Conservation (phyloP, 768 basidiomycete genomes). For the Floccularia luteovirens region DNA sequence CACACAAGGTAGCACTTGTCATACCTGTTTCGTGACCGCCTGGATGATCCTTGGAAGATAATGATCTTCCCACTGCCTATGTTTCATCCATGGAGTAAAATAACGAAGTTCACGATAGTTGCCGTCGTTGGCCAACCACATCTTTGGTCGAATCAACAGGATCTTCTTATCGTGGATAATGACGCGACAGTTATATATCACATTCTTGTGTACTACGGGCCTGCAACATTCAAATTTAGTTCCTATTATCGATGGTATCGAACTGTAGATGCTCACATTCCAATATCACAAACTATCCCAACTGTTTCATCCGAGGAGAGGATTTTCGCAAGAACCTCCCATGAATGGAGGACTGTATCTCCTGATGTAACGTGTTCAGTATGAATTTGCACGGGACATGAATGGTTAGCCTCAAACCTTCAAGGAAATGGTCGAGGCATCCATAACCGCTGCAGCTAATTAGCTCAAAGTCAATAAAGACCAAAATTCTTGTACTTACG, state of each 20-base stretch:
- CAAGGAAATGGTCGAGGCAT: constrained; percentile 94
- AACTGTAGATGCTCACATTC: constrained; percentile 58
- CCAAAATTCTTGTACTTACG: constrained; percentile 36
- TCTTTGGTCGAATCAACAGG: constrained; percentile 93
- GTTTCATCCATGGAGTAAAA: constrained; percentile 94
- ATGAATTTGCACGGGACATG: neutral
- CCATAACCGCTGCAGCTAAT: constrained; percentile 73
- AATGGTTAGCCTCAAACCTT: constrained; percentile 48
- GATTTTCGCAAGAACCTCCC: constrained; percentile 95
- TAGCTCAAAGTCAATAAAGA: neutral
- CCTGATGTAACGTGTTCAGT: constrained; percentile 38
- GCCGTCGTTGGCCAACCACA: constrained; percentile 99
- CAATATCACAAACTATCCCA: constrained; percentile 94
- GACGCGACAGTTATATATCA: constrained; percentile 94
- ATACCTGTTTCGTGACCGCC: constrained; percentile 82
- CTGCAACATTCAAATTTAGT: constrained; percentile 30
- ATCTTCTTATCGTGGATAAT: constrained; percentile 84
- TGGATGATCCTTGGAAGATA: constrained; percentile 87
- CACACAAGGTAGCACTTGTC: neutral
- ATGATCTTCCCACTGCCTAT: constrained; percentile 85
- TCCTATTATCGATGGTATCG: neutral
- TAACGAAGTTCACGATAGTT: constrained; percentile 89
- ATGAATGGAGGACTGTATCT: constrained; percentile 93
- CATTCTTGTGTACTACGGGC: constrained; percentile 97
- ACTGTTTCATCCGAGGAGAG: constrained; percentile 68